Evolutionary conservation across 176 grass and related monocot genomes (phyloP), one percentile per base, ranked within the genome.

Genomic region (Ampelocalamus luodianensis): DNA sequence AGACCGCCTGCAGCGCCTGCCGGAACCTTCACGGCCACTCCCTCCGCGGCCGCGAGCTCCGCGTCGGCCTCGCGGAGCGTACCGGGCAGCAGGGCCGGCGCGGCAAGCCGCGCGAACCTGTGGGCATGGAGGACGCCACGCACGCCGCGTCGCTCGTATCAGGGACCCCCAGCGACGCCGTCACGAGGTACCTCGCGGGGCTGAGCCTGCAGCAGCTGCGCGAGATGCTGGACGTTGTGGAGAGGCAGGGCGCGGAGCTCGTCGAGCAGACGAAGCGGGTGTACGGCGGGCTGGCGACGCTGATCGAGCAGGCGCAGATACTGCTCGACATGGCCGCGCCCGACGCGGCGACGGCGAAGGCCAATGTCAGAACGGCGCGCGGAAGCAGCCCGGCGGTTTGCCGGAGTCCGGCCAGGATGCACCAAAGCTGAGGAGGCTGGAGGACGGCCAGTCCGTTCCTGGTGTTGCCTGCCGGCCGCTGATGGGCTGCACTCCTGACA

Each of bases 1-100:
- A 89, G 48, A 85, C 76, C 10, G 87, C 87, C 22, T 17, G 34
- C n/a, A 85, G 68, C 71, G 76, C 87, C 0, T 74, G 74, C 75
- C 81, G 75, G 26, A 89, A 85, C 77, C 82, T 89, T 0, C 43
- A 89, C 67, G 66, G 74, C 24, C 50, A 64, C 3, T 29, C 0
- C 42, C 0, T 84, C 49, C 65, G 20, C 24, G 81, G 81, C n/a
- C 73, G 87, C 68, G 32, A 36, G 2, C 77, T 89, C 68, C 75
- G 58, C 40, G 87, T 89, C 8, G 22, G 40, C 54, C 9, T 89
- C 68, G 32, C 81, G 26, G 44, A 37, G 2, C 5, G 15, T 10
- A 36, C 2, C 14, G 18, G 45, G 55, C 48, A 1, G 24, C 36
- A 3, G 62, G 26, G 20, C 12, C 3, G 1, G 5, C 6, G 17